A percentile compares a stretch with the other conserved stretches of the same genome.
These are phyloP conservation scores for Raddia guianensis DNA, from an alignment of 176 grass and related monocot genomes.

Conservation along the genomic window DNA sequence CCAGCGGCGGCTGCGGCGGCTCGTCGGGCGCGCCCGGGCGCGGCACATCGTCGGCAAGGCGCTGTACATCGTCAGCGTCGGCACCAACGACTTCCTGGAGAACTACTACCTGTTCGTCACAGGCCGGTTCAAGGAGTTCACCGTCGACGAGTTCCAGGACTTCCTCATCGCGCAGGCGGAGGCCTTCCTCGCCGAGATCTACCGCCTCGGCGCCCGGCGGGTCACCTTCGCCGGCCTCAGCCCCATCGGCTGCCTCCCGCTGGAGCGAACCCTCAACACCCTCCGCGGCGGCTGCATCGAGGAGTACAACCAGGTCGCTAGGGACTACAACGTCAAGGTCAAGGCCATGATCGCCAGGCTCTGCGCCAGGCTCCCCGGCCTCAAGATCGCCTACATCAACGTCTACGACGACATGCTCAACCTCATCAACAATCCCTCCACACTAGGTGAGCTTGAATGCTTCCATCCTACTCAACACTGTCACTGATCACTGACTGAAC, in stretches of 20 bases:
- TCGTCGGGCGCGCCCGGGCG: constrained; percentile 39
- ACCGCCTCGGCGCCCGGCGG: constrained; percentile 63
- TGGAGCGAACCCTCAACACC: constrained; percentile 59
- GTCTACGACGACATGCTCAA: constrained; percentile 57
- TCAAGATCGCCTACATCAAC: constrained; percentile 50
- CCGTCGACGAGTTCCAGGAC: constrained; percentile 59
- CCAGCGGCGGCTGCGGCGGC: constrained; percentile 37
- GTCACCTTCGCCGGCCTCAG: constrained; percentile 70
- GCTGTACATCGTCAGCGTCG: constrained; percentile 74
- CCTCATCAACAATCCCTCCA: constrained; percentile 59
- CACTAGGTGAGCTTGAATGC: constrained; percentile 41
- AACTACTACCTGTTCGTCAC: constrained; percentile 79
- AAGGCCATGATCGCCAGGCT: constrained; percentile 49
- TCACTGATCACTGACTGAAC: neutral
- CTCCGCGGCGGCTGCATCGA: constrained; percentile 59
- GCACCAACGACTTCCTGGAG: constrained; percentile 92
- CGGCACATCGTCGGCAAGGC: constrained; percentile 60
- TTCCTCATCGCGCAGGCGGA: constrained; percentile 56
- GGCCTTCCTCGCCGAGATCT: constrained; percentile 61
- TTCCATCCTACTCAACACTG: neutral
- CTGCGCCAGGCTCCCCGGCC: neutral
- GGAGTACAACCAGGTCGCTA: constrained; percentile 68
- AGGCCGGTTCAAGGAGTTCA: constrained; percentile 61
- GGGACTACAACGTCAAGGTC: constrained; percentile 77
- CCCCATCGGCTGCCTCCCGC: constrained; percentile 79